These are phyloP conservation scores for Stemphylium lycopersici DNA, from an alignment of 2,329 filamentous ascomycete species.

Conservation along the genomic window DNA sequence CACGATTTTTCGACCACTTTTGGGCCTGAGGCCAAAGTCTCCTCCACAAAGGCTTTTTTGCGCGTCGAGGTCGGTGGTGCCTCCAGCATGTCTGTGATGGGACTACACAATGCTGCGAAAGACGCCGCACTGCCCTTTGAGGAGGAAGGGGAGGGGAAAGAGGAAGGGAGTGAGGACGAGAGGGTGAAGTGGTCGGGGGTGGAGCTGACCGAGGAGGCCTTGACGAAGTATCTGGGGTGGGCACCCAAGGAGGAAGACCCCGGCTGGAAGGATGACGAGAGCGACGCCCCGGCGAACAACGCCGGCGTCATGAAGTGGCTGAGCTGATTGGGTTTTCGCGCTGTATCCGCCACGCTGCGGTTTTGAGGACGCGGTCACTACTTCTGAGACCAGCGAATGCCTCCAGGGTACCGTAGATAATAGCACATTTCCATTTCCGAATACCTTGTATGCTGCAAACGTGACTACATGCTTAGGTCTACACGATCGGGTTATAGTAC, in stretches of 20 bases:
- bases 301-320: constrained; percentile 5
- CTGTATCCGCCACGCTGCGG: too few species aligned
- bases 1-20: constrained; percentile 3
- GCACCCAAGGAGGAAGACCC: constrained; percentile 1
- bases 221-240: constrained; percentile 6
- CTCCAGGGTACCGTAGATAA: background rate
- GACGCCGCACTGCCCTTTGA: background rate
- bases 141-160: background rate
- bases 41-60: constrained; percentile 10
- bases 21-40: constrained; percentile 6
- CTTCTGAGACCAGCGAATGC: too few species aligned
- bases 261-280: constrained; percentile 5
- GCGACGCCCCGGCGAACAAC: background rate
- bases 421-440: background rate
- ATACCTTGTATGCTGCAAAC: too few species aligned
- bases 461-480: background rate
- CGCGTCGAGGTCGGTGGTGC: background rate
- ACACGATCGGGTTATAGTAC: constrained; percentile 34
- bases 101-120: constrained; percentile 1
- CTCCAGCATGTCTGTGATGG: background rate
- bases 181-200: constrained; percentile 3
- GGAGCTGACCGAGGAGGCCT: constrained; percentile 13
- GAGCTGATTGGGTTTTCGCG: background rate
- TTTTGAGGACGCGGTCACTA: too few species aligned
- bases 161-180: background rate